These are phyloP conservation scores for Ophiostoma triangulosporum DNA, from an alignment of 2,329 filamentous ascomycete species.

Conservation along the genomic window DNA sequence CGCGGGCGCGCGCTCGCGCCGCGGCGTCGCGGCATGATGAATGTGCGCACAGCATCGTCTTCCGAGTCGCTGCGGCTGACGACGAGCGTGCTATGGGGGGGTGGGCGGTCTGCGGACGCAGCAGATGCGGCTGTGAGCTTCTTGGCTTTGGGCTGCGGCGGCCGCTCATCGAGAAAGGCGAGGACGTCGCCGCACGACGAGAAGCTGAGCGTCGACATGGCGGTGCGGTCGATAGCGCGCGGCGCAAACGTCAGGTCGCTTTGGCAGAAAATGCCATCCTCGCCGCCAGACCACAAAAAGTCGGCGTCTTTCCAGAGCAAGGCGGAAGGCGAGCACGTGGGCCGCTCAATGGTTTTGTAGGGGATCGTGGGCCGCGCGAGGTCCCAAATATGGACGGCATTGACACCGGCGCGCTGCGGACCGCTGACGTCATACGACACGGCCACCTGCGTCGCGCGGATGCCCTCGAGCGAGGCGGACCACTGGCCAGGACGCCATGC, in stretches of 20 bases:
- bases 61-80: constrained; percentile 51
- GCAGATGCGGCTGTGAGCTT: not conserved
- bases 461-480: constrained; percentile 44
- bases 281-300: constrained; percentile 51
- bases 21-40: constrained; percentile 34
- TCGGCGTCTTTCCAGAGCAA: constrained; percentile 53
- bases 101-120: constrained; percentile 24
- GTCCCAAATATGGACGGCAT: constrained; percentile 53
- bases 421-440: constrained; percentile 47
- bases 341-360: constrained; percentile 49
- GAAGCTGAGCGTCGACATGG: constrained; percentile 47
- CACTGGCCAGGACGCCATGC: constrained; percentile 52
- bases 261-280: constrained; percentile 48
- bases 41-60: constrained; percentile 48
- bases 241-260: constrained; percentile 52
- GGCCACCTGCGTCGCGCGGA: constrained; percentile 47
- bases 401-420: constrained; percentile 30
- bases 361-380: constrained; percentile 53
- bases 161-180: constrained; percentile 48
- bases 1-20: constrained; percentile 23
- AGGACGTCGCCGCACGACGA: constrained; percentile 45
- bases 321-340: constrained; percentile 41
- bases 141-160: constrained; percentile 21
- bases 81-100: constrained; percentile 30
- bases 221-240: constrained; percentile 47